Base-by-base conservation (phyloP, 2,329 filamentous ascomycete genomes). In the Fusarium scirpi region DNA sequence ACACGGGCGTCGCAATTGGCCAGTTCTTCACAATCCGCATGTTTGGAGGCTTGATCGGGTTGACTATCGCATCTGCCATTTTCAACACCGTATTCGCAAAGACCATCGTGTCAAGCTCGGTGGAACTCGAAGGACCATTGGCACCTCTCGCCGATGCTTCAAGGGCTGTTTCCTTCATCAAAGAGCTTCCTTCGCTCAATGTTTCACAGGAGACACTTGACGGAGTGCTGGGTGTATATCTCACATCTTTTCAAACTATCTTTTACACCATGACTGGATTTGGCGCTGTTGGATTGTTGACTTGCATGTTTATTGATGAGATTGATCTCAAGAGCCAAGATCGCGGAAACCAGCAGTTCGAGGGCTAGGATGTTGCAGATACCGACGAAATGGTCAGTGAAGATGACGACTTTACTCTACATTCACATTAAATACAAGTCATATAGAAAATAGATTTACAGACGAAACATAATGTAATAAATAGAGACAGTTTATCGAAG, bases 181-280 rank as follows among this genome's bases (percentile, higher is more conserved):
- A 65, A 13, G 54, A 53, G 15, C 46, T 65, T 12, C 11, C 29
- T n/a, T 53, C 53, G 0, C 16, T 65, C 3, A 4, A 27, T 4
- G 16, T 60, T 18, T 20, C 54, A 9, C 53, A 3, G 1, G 4
- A 8, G 9, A 32, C 34, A 8, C 34, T 65, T 1, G 1, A 22
- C 2, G 40, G 29, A 2, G 10, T 65, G 2, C 7, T 60, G 9
- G 18, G 8, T 9, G 41, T 48, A 1, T 65, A 65, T 16, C 46
- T 65, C 1, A 30, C 34, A 3, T 60, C 53, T 13, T 65, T 65
- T 3, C 53, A 34, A 1, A 60, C 47, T 0, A 60, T 65, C 1
- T 65, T 65, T 20, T 65, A 65, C 20, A 54, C 62, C 3, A 65
- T 65, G 62, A 22, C 62, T 0, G 54, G 53, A 3, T 46, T 65